Base-by-base conservation (phyloP, 192 early-diverging fungal species). In the Funneliformis mosseae region DNA sequence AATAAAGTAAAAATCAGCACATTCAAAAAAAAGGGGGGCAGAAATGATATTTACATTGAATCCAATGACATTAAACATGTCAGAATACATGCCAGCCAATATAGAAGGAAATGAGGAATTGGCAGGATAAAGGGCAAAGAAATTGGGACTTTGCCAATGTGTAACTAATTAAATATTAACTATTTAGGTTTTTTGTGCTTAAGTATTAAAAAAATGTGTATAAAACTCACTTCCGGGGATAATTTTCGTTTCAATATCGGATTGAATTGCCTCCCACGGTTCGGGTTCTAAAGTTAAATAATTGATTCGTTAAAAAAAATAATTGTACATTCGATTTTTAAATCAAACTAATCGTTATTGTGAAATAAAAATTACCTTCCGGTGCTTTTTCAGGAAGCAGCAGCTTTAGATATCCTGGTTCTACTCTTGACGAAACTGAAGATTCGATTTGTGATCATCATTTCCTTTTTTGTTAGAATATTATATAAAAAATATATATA, bases 121-220 rank as follows among this genome's bases (percentile, higher is more conserved):
- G 66, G 83, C 61, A 9, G 90, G 90, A 68, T 82, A 93, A 85
- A 88, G 92, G 50, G 83, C 87, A 64, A 88, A 92, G 78, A 92
- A 92, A 84, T 91, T 89, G 55, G 84, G 84, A 74, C 48, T 81
- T 84, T 93, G 91, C 92, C 92, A 93, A 83, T 92, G 91, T 1
- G 91, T 92, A 18, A 92, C 86, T 72, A 45, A 46, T 72, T 23
- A 33, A 72, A 27, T 7, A 72, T 14, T 43, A 39, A 28, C 27
- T 11, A 63, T 25, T 27, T 27, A 25, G 23, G 3, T 27, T 27
- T n/a, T n/a, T 27, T 25, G 5, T 23, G n/a, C 11, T 63, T 63
- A 27, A 63, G 10, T 63, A 63, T 25, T 27, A 27, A 63, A 11
- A 25, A 3, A 27, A 8, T 8, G 1, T 63, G 9, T n/a, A 64